phyloP scores from a whole-genome alignment of 192 early-diverging fungal species.

The Linnemannia elongata region DNA sequence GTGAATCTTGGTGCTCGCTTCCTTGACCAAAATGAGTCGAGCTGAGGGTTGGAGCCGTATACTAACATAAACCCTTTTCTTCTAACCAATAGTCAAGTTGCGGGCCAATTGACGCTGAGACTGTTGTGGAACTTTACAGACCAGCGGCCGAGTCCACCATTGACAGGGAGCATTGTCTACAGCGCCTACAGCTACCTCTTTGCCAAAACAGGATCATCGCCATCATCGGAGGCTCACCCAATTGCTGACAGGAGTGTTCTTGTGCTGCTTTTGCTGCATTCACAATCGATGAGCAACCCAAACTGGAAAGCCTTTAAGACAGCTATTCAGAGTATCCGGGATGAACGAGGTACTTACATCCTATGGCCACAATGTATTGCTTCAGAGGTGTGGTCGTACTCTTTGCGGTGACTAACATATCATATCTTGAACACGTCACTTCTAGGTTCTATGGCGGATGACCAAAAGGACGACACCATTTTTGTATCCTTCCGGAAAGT shows the following conservation, averaged over 20 bases:
- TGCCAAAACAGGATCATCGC: conserved; percentile 56
- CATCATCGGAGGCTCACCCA: conserved; percentile 63
- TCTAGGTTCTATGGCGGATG: conserved; percentile 53
- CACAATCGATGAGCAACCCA: conserved; percentile 57
- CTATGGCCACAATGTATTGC: neutral
- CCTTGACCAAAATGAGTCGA: too few species aligned
- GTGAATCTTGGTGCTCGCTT: conserved; percentile 33
- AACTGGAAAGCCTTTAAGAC: conserved; percentile 57
- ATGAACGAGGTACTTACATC: conserved; percentile 57
- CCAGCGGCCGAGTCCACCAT: conserved; percentile 43
- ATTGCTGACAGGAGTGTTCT: conserved; percentile 75
- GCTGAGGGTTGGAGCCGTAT: neutral
- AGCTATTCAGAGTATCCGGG: conserved; percentile 56
- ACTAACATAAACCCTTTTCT: neutral
- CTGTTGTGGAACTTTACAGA: conserved; percentile 58
- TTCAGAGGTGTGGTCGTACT: neutral
- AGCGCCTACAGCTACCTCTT: conserved; percentile 80
- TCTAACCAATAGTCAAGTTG: conserved; percentile 60
- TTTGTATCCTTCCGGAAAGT: conserved; percentile 65
- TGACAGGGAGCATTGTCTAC: conserved; percentile 69
- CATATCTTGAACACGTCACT: neutral
- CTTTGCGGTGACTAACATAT: neutral
- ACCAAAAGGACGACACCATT: conserved; percentile 41
- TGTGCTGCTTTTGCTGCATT: conserved; percentile 68
- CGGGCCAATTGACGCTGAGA: conserved; percentile 67